Conservation (phyloP, 2,329 filamentous ascomycete species). For the Sphaceloma murrayae region DNA sequence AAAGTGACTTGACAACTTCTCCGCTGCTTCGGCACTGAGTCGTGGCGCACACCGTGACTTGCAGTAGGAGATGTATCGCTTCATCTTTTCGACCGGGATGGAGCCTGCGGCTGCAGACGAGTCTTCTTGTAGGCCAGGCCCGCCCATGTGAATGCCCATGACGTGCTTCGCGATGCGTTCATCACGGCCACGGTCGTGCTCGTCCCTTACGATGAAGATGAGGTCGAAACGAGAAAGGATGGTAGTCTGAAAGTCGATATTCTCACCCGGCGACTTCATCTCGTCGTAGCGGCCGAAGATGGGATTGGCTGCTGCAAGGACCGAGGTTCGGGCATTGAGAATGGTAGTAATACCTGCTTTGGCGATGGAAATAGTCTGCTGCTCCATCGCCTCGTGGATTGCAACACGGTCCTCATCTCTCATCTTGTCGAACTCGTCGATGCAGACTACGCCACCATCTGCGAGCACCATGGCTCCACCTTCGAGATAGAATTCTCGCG, state of each 20-base stretch:
- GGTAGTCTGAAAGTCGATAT: conserved; percentile 98
- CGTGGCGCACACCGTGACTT: conserved; percentile 91
- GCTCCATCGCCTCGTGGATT: conserved; percentile 99
- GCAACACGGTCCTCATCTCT: conserved; percentile 93
- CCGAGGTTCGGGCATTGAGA: conserved; percentile 87
- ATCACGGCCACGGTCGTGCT: conserved; percentile 81
- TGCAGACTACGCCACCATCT: conserved; percentile 93
- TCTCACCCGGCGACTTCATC: conserved; percentile 93
- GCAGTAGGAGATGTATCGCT: conserved; percentile 94
- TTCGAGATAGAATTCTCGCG: conserved; percentile 94
- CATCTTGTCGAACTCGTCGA: conserved; percentile 99
- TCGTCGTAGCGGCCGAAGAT: conserved; percentile 98
- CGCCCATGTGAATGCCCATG: conserved; percentile 94
- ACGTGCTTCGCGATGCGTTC: conserved; percentile 94
- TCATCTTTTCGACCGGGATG: conserved; percentile 93
- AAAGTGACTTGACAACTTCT: conserved; percentile 94
- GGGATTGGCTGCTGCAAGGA: conserved; percentile 90
- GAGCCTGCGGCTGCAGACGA: conserved; percentile 74
- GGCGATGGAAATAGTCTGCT: conserved; percentile 97
- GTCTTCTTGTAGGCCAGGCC: conserved; percentile 70
- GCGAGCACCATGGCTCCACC: conserved; percentile 97
- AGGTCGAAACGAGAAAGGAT: conserved; percentile 98
- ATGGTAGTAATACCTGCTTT: conserved; percentile 99
- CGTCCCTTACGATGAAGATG: conserved; percentile 98
- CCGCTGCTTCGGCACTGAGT: conserved; percentile 79